Base-by-base conservation (phyloP, 495 filamentous ascomycete species). In the Bacidia gigantensis region DNA sequence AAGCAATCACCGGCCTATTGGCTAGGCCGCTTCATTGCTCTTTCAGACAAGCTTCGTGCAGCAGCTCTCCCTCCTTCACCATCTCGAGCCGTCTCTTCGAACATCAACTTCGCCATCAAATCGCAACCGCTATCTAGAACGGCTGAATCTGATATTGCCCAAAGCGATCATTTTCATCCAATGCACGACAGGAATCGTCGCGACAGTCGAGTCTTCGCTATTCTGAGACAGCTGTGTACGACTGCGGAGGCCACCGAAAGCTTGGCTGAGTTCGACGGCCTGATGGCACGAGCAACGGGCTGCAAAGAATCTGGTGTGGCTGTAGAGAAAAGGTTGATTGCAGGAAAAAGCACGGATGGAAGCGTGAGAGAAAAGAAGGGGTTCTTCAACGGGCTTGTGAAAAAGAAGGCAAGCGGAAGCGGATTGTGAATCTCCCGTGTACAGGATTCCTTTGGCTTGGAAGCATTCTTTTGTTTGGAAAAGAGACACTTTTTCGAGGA, bases 11-110 rank as follows among this genome's bases (percentile, higher is more conserved):
- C 63, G 0, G 22, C 56, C 7, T 80, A 75, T 60, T 81, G 79
- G 79, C 59, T 71, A 0, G 79, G 79, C 12, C 75, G 79, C 7
- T 76, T 78, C 56, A 58, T 68, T 23, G 64, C 74, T 1, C 61
- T 80, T n/a, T 67, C 69, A 26, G 76, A 80, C 62, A 64, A 64
- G 0, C 70, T 76, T 57, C 70, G 70, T 39, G 71, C 63, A 58
- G 71, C 77, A 51, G 61, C 69, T 11, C 47, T 49, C 20, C 52
- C 42, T 25, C 35, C 51, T 17, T 51, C 58, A 3, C 65, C 62
- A 1, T 39, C 20, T 2, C 7, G 17, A 44, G 12, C 17, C 17
- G 20, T 18, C 5, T 18, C 44, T 17, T 11, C 64, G 62, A 7
- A 0, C 32, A 10, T 25, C 23, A 53, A 1, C 58, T 66, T 3